phyloP scores from a whole-genome alignment of 169 alveolate species.

The Condylostoma magnum region DNA sequence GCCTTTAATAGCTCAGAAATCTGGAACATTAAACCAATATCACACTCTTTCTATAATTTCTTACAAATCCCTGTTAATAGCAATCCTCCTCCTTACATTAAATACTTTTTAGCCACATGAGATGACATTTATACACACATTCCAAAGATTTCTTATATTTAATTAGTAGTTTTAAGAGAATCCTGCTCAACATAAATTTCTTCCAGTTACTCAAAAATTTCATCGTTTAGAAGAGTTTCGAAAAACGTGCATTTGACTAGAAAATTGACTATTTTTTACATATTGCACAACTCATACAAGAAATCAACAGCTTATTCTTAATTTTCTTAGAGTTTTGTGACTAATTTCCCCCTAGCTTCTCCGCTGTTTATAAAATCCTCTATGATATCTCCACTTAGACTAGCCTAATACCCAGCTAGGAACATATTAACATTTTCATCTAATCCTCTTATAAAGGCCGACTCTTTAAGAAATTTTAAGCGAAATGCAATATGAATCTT shows the following conservation, averaged over 20 bases:
- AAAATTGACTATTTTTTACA: neutral
- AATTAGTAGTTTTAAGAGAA: neutral
- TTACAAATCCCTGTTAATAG: neutral
- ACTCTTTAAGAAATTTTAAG: conserved; percentile 7
- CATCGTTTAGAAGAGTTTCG: neutral
- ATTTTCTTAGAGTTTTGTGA: neutral
- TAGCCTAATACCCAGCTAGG: neutral
- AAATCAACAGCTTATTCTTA: neutral
- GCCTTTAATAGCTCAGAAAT: too few species aligned
- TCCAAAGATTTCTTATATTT: neutral
- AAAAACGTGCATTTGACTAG: neutral
- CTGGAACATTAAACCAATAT: neutral
- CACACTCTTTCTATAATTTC: neutral
- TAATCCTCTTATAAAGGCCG: neutral
- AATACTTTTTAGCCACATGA: neutral
- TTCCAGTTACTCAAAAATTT: neutral
- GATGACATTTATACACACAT: neutral
- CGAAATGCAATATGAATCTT: neutral
- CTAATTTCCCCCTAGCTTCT: neutral
- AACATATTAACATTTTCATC: neutral
- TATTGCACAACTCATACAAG: neutral
- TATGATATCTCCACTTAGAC: neutral
- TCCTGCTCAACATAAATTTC: neutral
- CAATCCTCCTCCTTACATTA: neutral
- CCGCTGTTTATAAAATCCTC: neutral